phyloP scores from a whole-genome alignment of 768 basidiomycete genomes.

The Chiua virens region DNA sequence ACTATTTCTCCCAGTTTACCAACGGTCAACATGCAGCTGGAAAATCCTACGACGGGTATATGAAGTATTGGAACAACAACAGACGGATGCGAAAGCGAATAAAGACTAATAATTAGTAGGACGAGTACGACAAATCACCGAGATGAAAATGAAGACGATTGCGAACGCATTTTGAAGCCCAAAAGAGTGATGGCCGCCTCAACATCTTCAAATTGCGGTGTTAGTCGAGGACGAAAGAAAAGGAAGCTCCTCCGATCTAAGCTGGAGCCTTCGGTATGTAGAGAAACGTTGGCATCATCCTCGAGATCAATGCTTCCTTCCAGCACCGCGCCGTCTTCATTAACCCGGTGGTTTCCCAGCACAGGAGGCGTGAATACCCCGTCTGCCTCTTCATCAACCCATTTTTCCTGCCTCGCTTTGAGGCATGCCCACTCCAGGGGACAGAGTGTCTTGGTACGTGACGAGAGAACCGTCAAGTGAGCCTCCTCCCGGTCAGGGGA shows the following conservation, averaged over 20 bases:
- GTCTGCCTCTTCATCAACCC: slow-evolving; percentile 25
- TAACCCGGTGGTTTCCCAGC: slow-evolving; percentile 1
- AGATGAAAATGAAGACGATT: background rate
- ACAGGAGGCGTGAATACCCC: slow-evolving; percentile 5
- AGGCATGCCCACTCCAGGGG: slow-evolving; percentile 80
- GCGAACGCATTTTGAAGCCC: slow-evolving; percentile 30
- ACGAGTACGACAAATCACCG: slow-evolving; percentile 16
- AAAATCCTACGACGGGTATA: background rate
- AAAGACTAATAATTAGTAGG: slow-evolving; percentile 31
- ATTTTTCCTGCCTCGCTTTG: slow-evolving; percentile 34
- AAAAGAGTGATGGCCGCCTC: slow-evolving; percentile 38
- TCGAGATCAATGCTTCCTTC: slow-evolving; percentile 15
- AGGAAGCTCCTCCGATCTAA: background rate
- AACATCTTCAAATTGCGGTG: slow-evolving; percentile 32
- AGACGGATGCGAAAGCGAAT: slow-evolving; percentile 10
- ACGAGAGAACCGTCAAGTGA: slow-evolving; percentile 25
- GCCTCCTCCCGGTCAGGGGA: slow-evolving; percentile 23
- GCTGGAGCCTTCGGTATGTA: background rate
- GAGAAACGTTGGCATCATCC: slow-evolving; percentile 9
- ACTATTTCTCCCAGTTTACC: background rate
- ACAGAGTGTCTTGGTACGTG: slow-evolving; percentile 42
- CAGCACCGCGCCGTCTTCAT: slow-evolving; percentile 14
- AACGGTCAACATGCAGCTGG: background rate
- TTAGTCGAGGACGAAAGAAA: background rate
- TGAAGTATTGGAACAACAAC: slow-evolving; percentile 9